Conservation (phyloP, 1,284 basidiomycete species). For the Phlebopus sp. region DNA sequence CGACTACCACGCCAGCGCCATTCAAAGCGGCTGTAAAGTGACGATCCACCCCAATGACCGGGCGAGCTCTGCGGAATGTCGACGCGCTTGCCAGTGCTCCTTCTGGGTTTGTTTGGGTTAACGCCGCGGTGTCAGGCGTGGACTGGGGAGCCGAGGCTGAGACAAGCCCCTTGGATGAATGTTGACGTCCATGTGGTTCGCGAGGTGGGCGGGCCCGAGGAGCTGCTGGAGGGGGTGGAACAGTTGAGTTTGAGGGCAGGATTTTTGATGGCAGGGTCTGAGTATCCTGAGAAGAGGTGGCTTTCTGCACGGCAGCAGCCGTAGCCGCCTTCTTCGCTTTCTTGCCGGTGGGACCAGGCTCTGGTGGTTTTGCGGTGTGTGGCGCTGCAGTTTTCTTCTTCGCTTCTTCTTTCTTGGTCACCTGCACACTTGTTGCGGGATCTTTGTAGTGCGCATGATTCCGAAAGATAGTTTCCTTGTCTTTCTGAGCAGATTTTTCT, state of each 20-base stretch:
- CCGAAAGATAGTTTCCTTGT: slow-evolving; percentile 66
- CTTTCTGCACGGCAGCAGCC: slow-evolving; percentile 19
- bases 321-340: slow-evolving; percentile 44
- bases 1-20: slow-evolving; percentile 44
- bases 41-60: slow-evolving; percentile 55
- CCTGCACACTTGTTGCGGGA: slow-evolving; percentile 22
- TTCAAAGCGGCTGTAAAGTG: slow-evolving; percentile 66
- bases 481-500: slow-evolving; percentile 69
- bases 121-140: slow-evolving; percentile 2
- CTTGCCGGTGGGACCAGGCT: slow-evolving; percentile 29
- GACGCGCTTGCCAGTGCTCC: not conserved
- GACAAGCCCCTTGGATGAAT: slow-evolving; percentile 7
- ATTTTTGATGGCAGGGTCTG: slow-evolving; percentile 15
- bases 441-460: slow-evolving; percentile 70
- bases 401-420: slow-evolving; percentile 47
- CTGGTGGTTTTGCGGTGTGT: slow-evolving; percentile 15
- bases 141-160: slow-evolving; percentile 6
- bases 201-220: slow-evolving; percentile 16
- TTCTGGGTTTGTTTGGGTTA: slow-evolving; percentile 11
- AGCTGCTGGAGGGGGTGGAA: slow-evolving; percentile 11
- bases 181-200: slow-evolving; percentile 15
- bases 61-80: slow-evolving; percentile 44
- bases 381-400: slow-evolving; percentile 44
- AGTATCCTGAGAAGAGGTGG: slow-evolving; percentile 7
- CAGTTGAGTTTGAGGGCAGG: slow-evolving; percentile 9